Evolutionary conservation across 2,329 filamentous ascomycete species (phyloP), one percentile per base, ranked within the genome.

Genomic region (Colletotrichum euphorbiae): DNA sequence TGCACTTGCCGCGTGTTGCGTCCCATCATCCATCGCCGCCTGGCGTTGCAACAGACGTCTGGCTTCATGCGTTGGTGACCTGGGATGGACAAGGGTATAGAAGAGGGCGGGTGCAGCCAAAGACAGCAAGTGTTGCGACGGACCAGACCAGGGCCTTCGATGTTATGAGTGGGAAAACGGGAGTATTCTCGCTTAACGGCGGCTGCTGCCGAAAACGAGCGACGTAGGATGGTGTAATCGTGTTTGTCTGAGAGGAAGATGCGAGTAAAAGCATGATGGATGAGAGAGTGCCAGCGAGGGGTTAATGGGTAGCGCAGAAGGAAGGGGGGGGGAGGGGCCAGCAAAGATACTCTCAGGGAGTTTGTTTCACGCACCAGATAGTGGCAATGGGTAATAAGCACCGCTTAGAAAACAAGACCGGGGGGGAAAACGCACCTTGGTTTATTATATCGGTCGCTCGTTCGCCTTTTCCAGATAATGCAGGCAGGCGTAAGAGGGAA

Each of bases 281-380:
- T 43, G 54, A 28, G 13, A 63, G 13, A 17, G 57, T 9, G 15
- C 24, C 3, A 28, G 15, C 24, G 24, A 28, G 24, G 24, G 24
- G 24, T 28, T 28, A 6, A 28, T 28, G 24, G 24, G 24, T n/a
- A 8, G 50, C 21, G 52, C 17, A 38, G 21, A 38, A 13, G 45
- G 11, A n/a, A 19, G 28, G 46, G 9, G 36, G 36, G 28, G 15
- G 33, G 36, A 33, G 28, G 59, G 45, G 48, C 24, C 31, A 19
- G 15, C 21, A 8, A 7, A 59, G 54, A 65, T 43, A 48, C 65
- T 68, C 61, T 68, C 65, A 68, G 54, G 65, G 45, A 65, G 48
- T 59, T 17, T 59, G 65, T 68, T 65, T 65, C 65, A 65, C 31
- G 46, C 21, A 65, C 55, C 46, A 36, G 33, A 33, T 50, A 60